Conservation (phyloP, 441 rosid genomes). For the Metrosideros polymorpha region DNA sequence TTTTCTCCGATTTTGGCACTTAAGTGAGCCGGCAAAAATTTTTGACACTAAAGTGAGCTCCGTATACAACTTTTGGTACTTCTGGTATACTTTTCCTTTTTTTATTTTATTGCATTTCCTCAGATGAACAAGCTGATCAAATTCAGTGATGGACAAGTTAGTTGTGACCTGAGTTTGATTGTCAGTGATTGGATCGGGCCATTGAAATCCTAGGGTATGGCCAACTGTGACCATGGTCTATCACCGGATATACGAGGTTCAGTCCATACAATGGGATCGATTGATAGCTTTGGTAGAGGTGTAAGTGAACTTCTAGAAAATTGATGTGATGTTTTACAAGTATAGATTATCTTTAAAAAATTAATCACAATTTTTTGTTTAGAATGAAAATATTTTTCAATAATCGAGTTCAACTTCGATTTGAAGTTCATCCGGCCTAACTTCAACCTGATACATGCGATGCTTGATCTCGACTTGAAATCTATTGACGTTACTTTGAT, state of each 20-base stretch:
- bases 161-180: too few relatives aligned
- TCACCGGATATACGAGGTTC: background rate
- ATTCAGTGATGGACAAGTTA: background rate
- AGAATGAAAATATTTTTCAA: background rate
- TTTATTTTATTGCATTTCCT: background rate
- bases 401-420: background rate
- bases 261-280: background rate
- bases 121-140: background rate
- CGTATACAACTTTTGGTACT: too few relatives aligned
- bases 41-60: too few relatives aligned
- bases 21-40: too few relatives aligned
- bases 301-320: background rate
- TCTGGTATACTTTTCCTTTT: too few relatives aligned
- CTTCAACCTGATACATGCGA: background rate
- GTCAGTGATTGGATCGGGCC: background rate
- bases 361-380: background rate
- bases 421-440: background rate
- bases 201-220: background rate
- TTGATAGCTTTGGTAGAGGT: background rate
- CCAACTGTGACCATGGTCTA: background rate
- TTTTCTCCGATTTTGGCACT: too few relatives aligned
- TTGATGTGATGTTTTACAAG: background rate
- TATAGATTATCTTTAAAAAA: background rate
- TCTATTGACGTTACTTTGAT: background rate
- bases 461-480: background rate